Evolutionary conservation across 257 asterid species (phyloP).

Genomic region (Nyctanthes arbortristis): DNA sequence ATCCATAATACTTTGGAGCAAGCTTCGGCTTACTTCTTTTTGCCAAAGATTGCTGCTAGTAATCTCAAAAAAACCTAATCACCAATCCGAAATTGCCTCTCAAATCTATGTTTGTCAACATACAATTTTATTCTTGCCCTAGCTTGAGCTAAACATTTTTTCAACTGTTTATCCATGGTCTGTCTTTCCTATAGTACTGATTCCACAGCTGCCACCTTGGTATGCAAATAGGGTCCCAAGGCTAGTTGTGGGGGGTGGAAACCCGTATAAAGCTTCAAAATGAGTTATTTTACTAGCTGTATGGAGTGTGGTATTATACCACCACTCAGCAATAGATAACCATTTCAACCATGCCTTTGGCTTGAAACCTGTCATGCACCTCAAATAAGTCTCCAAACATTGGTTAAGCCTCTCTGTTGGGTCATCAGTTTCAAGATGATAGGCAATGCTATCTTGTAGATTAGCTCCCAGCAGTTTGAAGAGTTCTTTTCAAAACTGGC

Average conservation of each 20-base stretch:
- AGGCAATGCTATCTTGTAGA: neutral
- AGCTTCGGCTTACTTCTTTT: too few relatives aligned
- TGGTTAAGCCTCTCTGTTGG: neutral
- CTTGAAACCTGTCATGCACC: neutral
- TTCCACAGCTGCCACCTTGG: too few relatives aligned
- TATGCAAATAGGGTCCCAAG: too few relatives aligned
- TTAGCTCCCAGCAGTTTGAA: neutral
- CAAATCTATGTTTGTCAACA: too few relatives aligned
- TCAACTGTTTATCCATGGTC: too few relatives aligned
- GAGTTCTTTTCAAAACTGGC: neutral
- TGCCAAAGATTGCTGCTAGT: too few relatives aligned
- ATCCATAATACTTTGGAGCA: too few relatives aligned
- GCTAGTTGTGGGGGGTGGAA: neutral
- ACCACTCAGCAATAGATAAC: neutral
- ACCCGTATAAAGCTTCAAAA: conserved; percentile 5
- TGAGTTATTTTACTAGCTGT: neutral
- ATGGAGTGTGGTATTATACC: neutral
- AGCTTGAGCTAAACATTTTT: too few relatives aligned
- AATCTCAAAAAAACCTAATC: too few relatives aligned
- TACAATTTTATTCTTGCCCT: too few relatives aligned
- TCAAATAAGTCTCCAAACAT: neutral
- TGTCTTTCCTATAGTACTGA: too few relatives aligned
- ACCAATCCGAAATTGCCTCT: too few relatives aligned
- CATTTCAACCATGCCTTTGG: neutral
- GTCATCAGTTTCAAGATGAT: neutral